Base-by-base conservation (phyloP, 1,284 basidiomycete genomes). In the Cryptococcus maquisensis region DNA sequence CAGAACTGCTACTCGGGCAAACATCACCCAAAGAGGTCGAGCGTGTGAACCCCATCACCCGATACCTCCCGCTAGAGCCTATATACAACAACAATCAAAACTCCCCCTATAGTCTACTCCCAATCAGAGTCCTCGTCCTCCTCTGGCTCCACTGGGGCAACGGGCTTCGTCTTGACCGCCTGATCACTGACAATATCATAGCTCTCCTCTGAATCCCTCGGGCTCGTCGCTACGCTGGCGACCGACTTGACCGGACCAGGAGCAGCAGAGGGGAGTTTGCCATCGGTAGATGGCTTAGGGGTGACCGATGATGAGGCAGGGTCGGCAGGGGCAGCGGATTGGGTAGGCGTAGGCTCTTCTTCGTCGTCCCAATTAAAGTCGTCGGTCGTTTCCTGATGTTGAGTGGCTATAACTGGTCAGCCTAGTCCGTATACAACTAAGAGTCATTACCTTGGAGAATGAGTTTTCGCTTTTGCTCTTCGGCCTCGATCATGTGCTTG, bases 401-500 rank as follows among this genome's bases (percentile, higher is more conserved):
- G 56, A n/a, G 62, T 55, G 18, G 62, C 59, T 64, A 23, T 13
- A 44, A 42, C 37, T 24, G 43, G n/a, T 38, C 23, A 28, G 24
- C 21, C 7, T 37, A 26, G 32, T 32, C n/a, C 12, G 26, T 4
- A 26, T 26, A 53, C 15, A 24, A 7, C n/a, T 15, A n/a, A 20
- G 15, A 15, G n/a, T 23, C 7, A 9, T 23, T 68, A 88, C 91
- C 85, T 79, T 86, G 82, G 18, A 97, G 77, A 23, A 96, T 75
- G 26, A 83, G 82, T 74, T 89, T 90, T 56, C 93, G 83, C 62
- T 86, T 85, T 65, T 83, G 83, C 69, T 92, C 90, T 63, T 94
- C 90, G 26, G 79, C 77, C 59, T 87, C 84, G 57, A 96, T 93
- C 74, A 92, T 89, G 70, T 88, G 79, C 36, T 86, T 84, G 37